Evolutionary conservation across 2,329 filamentous ascomycete species (phyloP), one percentile per base, ranked within the genome.

Genomic region (Boeremia lycopersici): DNA sequence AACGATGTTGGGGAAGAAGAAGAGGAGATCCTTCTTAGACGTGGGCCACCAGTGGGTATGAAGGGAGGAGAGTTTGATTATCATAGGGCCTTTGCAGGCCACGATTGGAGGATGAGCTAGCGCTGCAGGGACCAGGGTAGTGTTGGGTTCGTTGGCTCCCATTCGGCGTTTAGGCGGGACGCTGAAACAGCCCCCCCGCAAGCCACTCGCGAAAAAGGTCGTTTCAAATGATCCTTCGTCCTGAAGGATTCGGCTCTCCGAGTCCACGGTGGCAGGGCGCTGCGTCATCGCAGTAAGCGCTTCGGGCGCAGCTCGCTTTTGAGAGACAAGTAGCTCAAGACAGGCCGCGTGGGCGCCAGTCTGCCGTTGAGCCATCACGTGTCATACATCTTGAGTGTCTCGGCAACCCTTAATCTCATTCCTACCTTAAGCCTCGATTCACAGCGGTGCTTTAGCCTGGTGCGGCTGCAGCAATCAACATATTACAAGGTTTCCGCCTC

Each of bases 61-160:
- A 61, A 60, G 63, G 60, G 59, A 57, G 39, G 43, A 48, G 47
- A 60, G 64, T 63, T 66, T 67, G 66, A 69, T 69, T 64, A 56
- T 61, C 50, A 51, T 47, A 52, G 12, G 43, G 47, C 48, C 35
- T 43, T 30, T 49, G 35, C 36, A 45, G 35, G 30, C 55, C 48
- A 38, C 50, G 59, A 68, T 67, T 65, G 61, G 65, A 54, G 43
- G 56, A 45, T 34, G 29, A 23, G 36, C 57, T 56, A 54, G 55
- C 48, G 53, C 53, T 40, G 52, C 52, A 55, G 52, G 52, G 52
- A 55, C 46, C 36, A 41, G 52, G 52, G 52, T 33, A 31, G 11
- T 8, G 53, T 52, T 55, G 46, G 42, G 49, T 47, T 47, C 47
- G 48, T 49, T 53, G 43, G 57, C 59, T 45, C 48, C 42, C 47